Base-by-base conservation (phyloP, 2,329 filamentous ascomycete species). In the Arthrobotrys pseudoclavata region DNA sequence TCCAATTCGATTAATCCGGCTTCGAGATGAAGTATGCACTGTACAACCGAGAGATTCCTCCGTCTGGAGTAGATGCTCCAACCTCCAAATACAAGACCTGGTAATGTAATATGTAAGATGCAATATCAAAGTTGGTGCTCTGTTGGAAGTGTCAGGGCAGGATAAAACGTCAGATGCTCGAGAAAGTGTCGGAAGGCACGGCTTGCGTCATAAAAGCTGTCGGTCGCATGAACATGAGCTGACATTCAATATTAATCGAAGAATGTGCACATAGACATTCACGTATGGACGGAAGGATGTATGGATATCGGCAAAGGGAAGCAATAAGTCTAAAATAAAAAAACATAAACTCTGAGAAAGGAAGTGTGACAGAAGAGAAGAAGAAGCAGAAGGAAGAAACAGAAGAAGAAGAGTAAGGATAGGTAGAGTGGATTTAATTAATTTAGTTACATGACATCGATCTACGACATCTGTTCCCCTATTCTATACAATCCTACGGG, bases 91-190 rank as follows among this genome's bases (percentile, higher is more conserved):
- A 20, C 42, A 20, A 20, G 15, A n/a, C n/a, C n/a, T n/a, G n/a
- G 42, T 6, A 45, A 40, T n/a, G 37, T 5, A 40, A 40, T 40
- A n/a, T 13, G 37, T n/a, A 40, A 40, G 37, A 15, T 40, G 37
- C n/a, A 45, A 45, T 45, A 7, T 45, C 42, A 45, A 45, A 20
- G 55, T 60, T 40, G 34, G 55, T 42, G 34, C 13, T 29, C 37
- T 18, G 55, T 60, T 42, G 52, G 29, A 63, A 34, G 22, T 34
- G 48, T 45, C 60, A 55, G 34, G 34, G 34, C 37, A 66, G 62
- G 48, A 47, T 77, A 68, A 77, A 71, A 77, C 67, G 67, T 68
- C 34, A 68, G 62, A 52, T 71, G 74, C 67, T 53, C 61, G 67
- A 62, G 67, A 76, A 50, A n/a, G 72, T 66, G 71, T 69, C 66